These are phyloP conservation scores for Solanum hybrid DNA, from an alignment of 305 asterid genomes.

Conservation along the genomic window DNA sequence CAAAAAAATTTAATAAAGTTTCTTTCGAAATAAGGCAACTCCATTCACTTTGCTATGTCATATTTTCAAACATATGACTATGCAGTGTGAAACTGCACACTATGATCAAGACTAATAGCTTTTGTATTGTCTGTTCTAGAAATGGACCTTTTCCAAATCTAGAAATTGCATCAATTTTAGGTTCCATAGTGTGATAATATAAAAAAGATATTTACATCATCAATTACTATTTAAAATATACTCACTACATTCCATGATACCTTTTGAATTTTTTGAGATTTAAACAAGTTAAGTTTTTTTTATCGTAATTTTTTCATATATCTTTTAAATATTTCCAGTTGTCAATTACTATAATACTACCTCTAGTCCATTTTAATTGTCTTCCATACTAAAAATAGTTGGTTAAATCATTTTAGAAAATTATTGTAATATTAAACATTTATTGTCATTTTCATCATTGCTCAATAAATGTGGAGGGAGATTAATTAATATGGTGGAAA, in stretches of 20 bases:
- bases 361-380: background rate
- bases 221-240: no score
- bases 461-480: background rate
- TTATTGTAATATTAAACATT: background rate
- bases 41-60: background rate
- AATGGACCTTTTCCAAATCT: background rate
- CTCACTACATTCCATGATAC: background rate
- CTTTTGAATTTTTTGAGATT: no score
- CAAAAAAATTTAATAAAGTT: background rate
- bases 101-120: background rate
- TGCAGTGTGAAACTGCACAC: background rate
- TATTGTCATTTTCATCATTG: background rate
- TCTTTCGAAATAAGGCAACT: background rate
- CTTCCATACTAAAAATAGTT: background rate
- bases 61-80: background rate
- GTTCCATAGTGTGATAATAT: background rate
- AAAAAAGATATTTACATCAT: background rate
- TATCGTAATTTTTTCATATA: accelerated
- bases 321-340: background rate
- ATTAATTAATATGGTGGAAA: background rate
- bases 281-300: no score
- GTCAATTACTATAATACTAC: background rate
- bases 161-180: background rate
- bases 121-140: background rate
- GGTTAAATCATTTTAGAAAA: background rate